Evolutionary conservation across 768 basidiomycete genomes (phyloP).

Genomic region (Sarcomyxa edulis): DNA sequence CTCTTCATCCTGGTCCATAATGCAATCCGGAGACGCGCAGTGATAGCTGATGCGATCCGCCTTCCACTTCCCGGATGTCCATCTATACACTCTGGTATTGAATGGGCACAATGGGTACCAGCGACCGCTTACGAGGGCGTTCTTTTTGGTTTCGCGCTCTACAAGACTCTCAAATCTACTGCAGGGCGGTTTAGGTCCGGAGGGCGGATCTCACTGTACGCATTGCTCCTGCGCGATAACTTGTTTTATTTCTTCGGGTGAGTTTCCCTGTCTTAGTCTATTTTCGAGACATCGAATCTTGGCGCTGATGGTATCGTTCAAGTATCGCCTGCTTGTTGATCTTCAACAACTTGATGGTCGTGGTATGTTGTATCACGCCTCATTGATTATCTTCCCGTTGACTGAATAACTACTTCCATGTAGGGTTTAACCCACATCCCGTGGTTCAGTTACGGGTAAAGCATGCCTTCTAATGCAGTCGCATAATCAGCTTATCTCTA

Average conservation of each 20-base stretch:
- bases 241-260: constrained; percentile 40
- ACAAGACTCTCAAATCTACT: constrained; percentile 24
- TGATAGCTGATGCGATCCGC: constrained; percentile 30
- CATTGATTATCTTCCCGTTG: not conserved
- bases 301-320: not conserved
- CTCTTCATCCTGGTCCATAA: constrained; percentile 35
- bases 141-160: constrained; percentile 34
- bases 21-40: constrained; percentile 23
- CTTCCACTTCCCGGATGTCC: constrained; percentile 38
- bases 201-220: constrained; percentile 22
- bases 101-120: constrained; percentile 41
- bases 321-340: constrained; percentile 34
- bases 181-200: constrained; percentile 18
- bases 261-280: not conserved
- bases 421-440: constrained; percentile 39
- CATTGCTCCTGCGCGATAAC: constrained; percentile 36
- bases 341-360: constrained; percentile 44
- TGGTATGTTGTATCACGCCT: constrained; percentile 18
- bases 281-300: not conserved
- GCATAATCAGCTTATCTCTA: not conserved
- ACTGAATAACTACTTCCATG: not conserved
- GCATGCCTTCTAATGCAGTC: not conserved
- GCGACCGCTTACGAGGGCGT: constrained; percentile 36
- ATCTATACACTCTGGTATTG: constrained; percentile 31
- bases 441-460: constrained; percentile 44